Evolutionary conservation across 2,329 filamentous ascomycete species (phyloP).

Genomic region (Phaeosphaeriaceae sp.): DNA sequence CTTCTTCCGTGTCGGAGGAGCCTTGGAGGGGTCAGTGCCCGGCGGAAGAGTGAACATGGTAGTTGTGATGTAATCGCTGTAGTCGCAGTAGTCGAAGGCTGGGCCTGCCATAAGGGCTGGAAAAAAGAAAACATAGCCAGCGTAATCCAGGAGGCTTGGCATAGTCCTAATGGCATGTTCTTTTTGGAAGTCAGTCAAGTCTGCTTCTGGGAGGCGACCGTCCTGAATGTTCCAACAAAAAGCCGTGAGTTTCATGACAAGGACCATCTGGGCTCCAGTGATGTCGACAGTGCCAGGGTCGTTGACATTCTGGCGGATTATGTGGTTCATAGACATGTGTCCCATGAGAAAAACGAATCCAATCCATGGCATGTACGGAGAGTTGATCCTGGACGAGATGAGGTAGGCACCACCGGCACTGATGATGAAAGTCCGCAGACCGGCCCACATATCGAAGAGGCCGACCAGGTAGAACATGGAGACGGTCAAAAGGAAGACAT

Average conservation of each 20-base stretch:
- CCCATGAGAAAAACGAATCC: slow-evolving; percentile 94
- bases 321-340: slow-evolving; percentile 91
- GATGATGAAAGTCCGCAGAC: slow-evolving; percentile 78
- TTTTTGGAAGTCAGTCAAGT: slow-evolving; percentile 87
- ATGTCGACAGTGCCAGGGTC: slow-evolving; percentile 78
- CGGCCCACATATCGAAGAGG: slow-evolving; percentile 90
- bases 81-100: slow-evolving; percentile 93
- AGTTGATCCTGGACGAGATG: slow-evolving; percentile 83
- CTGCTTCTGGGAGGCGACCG: slow-evolving; percentile 77
- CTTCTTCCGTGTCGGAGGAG: slow-evolving; percentile 85
- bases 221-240: slow-evolving; percentile 99
- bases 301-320: slow-evolving; percentile 76
- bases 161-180: slow-evolving; percentile 78
- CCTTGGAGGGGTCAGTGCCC: slow-evolving; percentile 82
- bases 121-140: slow-evolving; percentile 94
- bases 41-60: slow-evolving; percentile 90
- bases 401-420: slow-evolving; percentile 81
- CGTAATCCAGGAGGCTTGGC: slow-evolving; percentile 79
- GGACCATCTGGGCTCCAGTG: slow-evolving; percentile 93
- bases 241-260: slow-evolving; percentile 95
- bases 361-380: slow-evolving; percentile 97
- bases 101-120: slow-evolving; percentile 88
- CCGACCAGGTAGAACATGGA: slow-evolving; percentile 92
- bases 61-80: slow-evolving; percentile 89
- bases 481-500: slow-evolving; percentile 84